phyloP scores from a whole-genome alignment of 2,329 filamentous ascomycete species.

The Xylariaceae sp. region DNA sequence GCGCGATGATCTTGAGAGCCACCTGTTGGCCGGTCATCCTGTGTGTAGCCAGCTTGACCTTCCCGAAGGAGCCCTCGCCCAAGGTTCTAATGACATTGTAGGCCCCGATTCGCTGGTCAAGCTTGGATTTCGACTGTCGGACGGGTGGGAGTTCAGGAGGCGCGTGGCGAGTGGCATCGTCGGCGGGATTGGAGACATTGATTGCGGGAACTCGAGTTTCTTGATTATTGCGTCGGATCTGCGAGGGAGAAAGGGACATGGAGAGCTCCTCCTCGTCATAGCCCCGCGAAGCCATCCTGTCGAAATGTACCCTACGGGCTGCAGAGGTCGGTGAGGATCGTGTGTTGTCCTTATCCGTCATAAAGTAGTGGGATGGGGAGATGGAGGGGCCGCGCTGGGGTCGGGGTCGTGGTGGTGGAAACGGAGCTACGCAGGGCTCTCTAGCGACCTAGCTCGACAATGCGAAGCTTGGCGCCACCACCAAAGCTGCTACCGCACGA shows the following conservation, averaged over 20 bases:
- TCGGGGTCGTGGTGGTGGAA: no score
- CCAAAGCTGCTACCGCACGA: background rate
- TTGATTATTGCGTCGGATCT: conserved; percentile 52
- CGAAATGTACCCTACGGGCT: conserved; percentile 8
- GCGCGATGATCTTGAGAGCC: conserved; percentile 93
- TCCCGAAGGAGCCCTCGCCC: conserved; percentile 95
- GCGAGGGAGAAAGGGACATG: conserved; percentile 65
- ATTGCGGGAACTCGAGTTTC: conserved; percentile 30
- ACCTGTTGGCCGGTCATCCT: conserved; percentile 91
- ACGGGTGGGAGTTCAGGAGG: conserved; percentile 18
- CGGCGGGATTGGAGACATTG: conserved; percentile 27
- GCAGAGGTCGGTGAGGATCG: conserved; percentile 1
- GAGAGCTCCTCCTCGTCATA: conserved; percentile 82
- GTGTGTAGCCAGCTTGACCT: conserved; percentile 95
- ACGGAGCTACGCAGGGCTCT: no score
- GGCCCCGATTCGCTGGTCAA: conserved; percentile 82
- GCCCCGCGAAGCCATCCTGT: conserved; percentile 46
- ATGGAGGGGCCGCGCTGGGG: background rate
- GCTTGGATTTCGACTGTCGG: conserved; percentile 48
- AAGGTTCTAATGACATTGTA: conserved; percentile 89
- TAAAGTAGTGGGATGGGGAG: background rate
- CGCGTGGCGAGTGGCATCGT: conserved; percentile 21
- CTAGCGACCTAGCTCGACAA: background rate
- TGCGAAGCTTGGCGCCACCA: conserved; percentile 1
- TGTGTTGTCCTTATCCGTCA: background rate